phyloP scores from a whole-genome alignment of 805 yeast species.

The Starmerella davenportii region DNA sequence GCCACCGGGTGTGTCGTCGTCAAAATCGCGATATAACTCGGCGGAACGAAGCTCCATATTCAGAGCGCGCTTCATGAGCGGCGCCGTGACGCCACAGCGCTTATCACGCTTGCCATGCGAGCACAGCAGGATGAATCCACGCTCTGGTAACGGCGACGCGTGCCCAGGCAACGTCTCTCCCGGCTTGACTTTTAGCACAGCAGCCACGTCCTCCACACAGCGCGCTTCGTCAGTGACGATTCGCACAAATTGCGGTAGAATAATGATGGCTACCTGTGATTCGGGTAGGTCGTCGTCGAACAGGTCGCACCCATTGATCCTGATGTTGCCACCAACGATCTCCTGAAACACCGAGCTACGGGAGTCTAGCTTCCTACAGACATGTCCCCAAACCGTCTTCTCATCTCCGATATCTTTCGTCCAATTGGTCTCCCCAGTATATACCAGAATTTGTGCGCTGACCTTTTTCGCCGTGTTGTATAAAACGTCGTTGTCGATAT shows the following conservation, averaged over 20 bases:
- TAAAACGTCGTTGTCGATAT: constrained; percentile 31
- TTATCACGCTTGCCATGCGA: constrained; percentile 86
- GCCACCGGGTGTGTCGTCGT: constrained; percentile 62
- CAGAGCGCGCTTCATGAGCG: constrained; percentile 64
- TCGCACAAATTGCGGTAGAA: constrained; percentile 22
- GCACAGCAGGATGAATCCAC: constrained; percentile 44
- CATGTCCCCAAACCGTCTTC: constrained; percentile 12
- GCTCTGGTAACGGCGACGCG: constrained; percentile 14
- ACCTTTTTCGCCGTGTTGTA: constrained; percentile 59
- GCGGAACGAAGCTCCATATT: constrained; percentile 53
- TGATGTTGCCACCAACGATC: constrained; percentile 15
- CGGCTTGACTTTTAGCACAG: constrained; percentile 10
- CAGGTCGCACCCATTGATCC: constrained; percentile 19
- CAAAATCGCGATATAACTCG: constrained; percentile 55
- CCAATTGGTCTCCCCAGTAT: constrained; percentile 83
- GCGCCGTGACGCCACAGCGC: constrained; percentile 87
- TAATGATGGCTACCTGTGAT: constrained; percentile 9
- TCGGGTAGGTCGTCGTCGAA: constrained; percentile 8
- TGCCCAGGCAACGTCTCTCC: constrained; percentile 2
- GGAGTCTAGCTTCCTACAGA: constrained; percentile 25
- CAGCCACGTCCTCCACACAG: constrained; percentile 15
- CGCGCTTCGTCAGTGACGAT: constrained; percentile 18
- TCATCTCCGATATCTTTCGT: constrained; percentile 43
- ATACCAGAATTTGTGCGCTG: constrained; percentile 55
- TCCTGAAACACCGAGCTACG: constrained; percentile 4